phyloP scores from a whole-genome alignment of 2,329 filamentous ascomycete genomes.

The Monilinia laxa region DNA sequence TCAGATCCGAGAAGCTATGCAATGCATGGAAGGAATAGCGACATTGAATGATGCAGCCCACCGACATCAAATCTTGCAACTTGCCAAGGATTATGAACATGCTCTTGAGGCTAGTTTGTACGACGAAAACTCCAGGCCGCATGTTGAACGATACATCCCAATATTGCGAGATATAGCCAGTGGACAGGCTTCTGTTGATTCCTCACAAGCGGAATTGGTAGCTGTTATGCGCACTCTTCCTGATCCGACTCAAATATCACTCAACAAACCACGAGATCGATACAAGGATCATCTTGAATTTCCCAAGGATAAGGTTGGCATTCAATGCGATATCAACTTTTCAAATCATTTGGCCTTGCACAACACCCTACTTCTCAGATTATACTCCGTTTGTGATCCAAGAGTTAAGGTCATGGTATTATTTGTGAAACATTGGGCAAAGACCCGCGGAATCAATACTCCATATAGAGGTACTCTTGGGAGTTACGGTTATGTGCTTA shows the following conservation, averaged over 20 bases:
- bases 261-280: slow-evolving; percentile 52
- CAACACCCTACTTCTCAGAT: slow-evolving; percentile 78
- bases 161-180: slow-evolving; percentile 45
- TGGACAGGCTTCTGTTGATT: slow-evolving; percentile 39
- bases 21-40: slow-evolving; percentile 27
- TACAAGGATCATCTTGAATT: slow-evolving; percentile 69
- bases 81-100: slow-evolving; percentile 55
- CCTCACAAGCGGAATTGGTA: slow-evolving; percentile 26
- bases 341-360: slow-evolving; percentile 79
- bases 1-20: slow-evolving; percentile 48
- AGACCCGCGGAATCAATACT: slow-evolving; percentile 79
- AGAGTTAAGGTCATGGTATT: slow-evolving; percentile 76
- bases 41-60: slow-evolving; percentile 43
- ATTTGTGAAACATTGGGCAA: slow-evolving; percentile 91
- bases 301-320: slow-evolving; percentile 72
- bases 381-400: slow-evolving; percentile 76
- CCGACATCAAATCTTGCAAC: slow-evolving; percentile 54
- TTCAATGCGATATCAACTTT: slow-evolving; percentile 92
- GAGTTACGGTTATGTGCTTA: slow-evolving; percentile 87
- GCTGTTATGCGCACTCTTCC: slow-evolving; percentile 37
- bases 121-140: slow-evolving; percentile 39
- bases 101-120: slow-evolving; percentile 53
- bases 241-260: slow-evolving; percentile 47
- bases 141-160: slow-evolving; percentile 51
- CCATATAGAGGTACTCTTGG: slow-evolving; percentile 83